phyloP scores from a whole-genome alignment of 2,329 filamentous ascomycete genomes.

The Exutisphaerella laricina region DNA sequence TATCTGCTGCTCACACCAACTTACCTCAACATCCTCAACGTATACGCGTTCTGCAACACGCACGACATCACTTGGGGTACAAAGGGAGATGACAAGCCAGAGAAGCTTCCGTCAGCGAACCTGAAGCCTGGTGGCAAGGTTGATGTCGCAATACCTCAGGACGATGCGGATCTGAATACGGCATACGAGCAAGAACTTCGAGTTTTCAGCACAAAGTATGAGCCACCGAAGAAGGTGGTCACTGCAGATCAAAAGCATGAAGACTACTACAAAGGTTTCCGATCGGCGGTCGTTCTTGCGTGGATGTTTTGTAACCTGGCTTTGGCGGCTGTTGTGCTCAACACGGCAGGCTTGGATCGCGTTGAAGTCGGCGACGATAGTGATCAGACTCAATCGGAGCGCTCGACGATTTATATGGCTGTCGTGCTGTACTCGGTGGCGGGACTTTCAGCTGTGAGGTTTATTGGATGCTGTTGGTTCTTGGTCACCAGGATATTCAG shows the following conservation, averaged over 20 bases:
- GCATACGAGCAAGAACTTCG: slow-evolving; percentile 84
- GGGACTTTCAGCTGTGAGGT: slow-evolving; percentile 75
- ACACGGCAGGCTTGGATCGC: slow-evolving; percentile 33
- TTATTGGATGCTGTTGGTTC: slow-evolving; percentile 85
- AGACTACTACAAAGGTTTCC: slow-evolving; percentile 97
- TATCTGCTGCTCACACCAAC: slow-evolving; percentile 93
- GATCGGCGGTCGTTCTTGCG: slow-evolving; percentile 80
- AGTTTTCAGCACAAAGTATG: slow-evolving; percentile 68
- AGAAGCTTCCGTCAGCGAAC: slow-evolving; percentile 80
- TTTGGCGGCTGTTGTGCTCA: slow-evolving; percentile 78
- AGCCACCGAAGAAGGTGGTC: slow-evolving; percentile 61
- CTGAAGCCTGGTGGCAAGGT: slow-evolving; percentile 94
- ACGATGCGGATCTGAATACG: slow-evolving; percentile 89
- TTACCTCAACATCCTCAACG: slow-evolving; percentile 97
- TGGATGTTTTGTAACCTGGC: slow-evolving; percentile 98
- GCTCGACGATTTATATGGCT: slow-evolving; percentile 76
- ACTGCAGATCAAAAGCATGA: slow-evolving; percentile 74
- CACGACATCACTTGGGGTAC: slow-evolving; percentile 98
- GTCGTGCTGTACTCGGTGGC: slow-evolving; percentile 88
- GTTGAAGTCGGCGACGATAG: slow-evolving; percentile 35
- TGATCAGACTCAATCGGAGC: slow-evolving; percentile 46
- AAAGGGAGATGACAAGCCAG: slow-evolving; percentile 93
- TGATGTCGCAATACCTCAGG: slow-evolving; percentile 76
- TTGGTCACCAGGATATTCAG: slow-evolving; percentile 83
- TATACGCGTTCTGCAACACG: slow-evolving; percentile 98